A percentile compares a stretch with the other conserved stretches of the same genome.
Conservation (phyloP, 257 asterid genomes). For the Marsdenia floribunda region DNA sequence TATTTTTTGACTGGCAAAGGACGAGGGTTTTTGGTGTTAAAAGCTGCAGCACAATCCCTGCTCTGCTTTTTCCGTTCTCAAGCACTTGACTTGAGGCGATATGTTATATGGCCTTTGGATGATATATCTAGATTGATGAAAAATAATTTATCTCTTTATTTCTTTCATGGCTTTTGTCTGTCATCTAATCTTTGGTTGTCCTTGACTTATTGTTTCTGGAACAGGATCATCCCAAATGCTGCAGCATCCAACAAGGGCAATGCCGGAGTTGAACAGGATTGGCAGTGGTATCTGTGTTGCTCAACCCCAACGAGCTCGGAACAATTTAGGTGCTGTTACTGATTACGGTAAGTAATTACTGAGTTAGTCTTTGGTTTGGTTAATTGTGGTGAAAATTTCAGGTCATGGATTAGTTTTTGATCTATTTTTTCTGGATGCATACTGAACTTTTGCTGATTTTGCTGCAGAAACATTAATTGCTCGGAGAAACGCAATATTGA, state of each 20-base stretch:
- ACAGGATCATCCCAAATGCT: conserved; percentile 37
- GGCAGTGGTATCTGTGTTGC: neutral
- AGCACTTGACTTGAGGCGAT: neutral
- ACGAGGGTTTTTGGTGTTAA: neutral
- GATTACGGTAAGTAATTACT: conserved; percentile 34
- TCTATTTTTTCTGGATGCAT: neutral
- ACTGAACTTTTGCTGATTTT: too few relatives aligned
- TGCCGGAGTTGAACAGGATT: neutral
- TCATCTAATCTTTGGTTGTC: neutral
- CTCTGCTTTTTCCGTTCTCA: neutral
- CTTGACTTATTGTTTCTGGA: neutral
- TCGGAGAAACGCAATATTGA: conserved; percentile 37
- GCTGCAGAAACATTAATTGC: conserved; percentile 41
- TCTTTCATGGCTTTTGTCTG: neutral
- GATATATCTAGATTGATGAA: neutral
- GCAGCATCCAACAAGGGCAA: conserved; percentile 19
- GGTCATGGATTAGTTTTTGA: neutral
- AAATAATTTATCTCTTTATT: neutral
- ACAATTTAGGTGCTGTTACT: conserved; percentile 10
- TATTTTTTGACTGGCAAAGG: neutral
- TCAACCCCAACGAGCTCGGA: conserved; percentile 15
- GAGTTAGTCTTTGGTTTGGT: neutral
- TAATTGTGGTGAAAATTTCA: too few relatives aligned
- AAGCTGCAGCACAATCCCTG: neutral
- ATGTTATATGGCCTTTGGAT: neutral